Base-by-base conservation (phyloP, 208 protist genomes). In the Acanthamoeba sp. region DNA sequence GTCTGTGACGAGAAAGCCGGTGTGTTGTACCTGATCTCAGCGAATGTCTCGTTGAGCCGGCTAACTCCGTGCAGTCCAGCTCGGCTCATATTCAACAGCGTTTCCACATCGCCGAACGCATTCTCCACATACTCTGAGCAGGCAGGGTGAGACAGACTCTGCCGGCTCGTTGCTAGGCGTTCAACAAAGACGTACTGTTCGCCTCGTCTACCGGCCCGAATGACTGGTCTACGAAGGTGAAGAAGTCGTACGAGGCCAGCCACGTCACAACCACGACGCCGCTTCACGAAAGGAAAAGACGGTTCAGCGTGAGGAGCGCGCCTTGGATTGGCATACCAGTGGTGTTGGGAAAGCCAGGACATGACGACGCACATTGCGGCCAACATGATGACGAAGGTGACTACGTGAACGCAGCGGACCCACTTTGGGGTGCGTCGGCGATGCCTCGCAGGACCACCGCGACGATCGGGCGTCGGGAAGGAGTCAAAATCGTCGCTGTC, bases 191-290 rank as follows among this genome's bases (percentile, higher is more conserved):
- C 57, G 57, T 32, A 66, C 57, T 32, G 57, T 66, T 66, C 24
- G 57, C 24, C 7, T 66, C n/a, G 2, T 66, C 57, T 7, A 66
- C 57, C 57, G 57, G 57, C 24, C 29, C 27, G n/a, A 32, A 66
- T 32, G 57, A 66, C 27, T 66, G 2, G n/a, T 66, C 27, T 10
- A 66, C 57, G n/a, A 10, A 66, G 57, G 20, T 66, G 27, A 66
- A 66, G 57, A 66, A 66, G 27, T 66, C 57, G 57, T 32, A 66
- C 24, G 57, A 66, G 57, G 57, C 57, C 57, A 66, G 57, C 57
- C 57, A 66, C 57, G 57, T 66, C 57, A 66, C 57, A 32, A 66
- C n/a, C 57, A 66, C 57, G 20, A 66, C 57, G 57, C 57, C 57
- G 24, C 57, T n/a, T n/a, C n/a, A n/a, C n/a, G n/a, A n/a, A n/a